Conservation (phyloP, 768 basidiomycete genomes). For the Phylloporus scabripes region DNA sequence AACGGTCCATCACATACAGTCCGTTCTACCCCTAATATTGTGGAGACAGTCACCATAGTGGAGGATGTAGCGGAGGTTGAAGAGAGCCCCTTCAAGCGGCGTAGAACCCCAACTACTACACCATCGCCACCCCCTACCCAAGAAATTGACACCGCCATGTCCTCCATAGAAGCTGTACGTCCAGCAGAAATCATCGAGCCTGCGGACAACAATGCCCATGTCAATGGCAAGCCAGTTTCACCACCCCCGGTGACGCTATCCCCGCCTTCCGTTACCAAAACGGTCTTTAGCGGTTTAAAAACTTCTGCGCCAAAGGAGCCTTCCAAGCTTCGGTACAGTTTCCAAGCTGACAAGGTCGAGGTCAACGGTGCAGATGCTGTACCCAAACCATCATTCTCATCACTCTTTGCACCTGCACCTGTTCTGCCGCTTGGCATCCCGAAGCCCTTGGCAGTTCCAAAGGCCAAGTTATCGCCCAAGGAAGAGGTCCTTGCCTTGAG, state of each 20-base stretch:
- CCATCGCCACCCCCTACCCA: conserved; percentile 10
- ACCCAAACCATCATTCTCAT: conserved; percentile 3
- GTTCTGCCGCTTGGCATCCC: not conserved
- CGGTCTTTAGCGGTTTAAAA: conserved; percentile 32
- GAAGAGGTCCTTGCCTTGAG: conserved; percentile 27
- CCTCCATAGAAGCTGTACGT: conserved; percentile 12
- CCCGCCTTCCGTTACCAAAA: conserved; percentile 21
- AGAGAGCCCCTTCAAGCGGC: conserved; percentile 41
- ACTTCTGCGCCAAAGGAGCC: conserved; percentile 65
- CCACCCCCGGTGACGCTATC: conserved; percentile 9
- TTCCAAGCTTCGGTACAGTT: conserved; percentile 71
- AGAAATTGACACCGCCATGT: conserved; percentile 33
- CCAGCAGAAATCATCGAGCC: conserved; percentile 41
- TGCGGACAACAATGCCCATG: conserved; percentile 18
- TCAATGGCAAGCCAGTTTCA: conserved; percentile 13
- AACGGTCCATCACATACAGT: conserved; percentile 15
- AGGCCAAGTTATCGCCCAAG: conserved; percentile 24
- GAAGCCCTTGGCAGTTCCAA: conserved; percentile 3
- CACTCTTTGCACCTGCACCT: conserved; percentile 30
- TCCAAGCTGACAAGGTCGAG: conserved; percentile 51
- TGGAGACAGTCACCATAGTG: conserved; percentile 37
- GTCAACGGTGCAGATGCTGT: conserved; percentile 15
- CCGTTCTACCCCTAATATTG: not conserved
- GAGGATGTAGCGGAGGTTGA: conserved; percentile 38
- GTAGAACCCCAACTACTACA: conserved; percentile 34